Evolutionary conservation across 2,329 filamentous ascomycete species (phyloP).

Genomic region (Ascochyta viciae-villosae): DNA sequence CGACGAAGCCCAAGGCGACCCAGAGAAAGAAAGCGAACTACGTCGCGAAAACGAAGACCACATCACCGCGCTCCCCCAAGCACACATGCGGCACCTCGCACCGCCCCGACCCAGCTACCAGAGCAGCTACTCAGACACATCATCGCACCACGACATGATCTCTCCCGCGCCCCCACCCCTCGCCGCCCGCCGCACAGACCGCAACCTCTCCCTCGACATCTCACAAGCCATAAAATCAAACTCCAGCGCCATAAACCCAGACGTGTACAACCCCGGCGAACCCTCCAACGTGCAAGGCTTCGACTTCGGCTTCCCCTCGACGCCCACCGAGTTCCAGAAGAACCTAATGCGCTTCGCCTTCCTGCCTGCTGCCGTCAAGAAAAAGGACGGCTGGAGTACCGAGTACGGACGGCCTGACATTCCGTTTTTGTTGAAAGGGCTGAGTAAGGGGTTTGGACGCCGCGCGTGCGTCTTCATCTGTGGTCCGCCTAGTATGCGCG

Average conservation of each 20-base stretch:
- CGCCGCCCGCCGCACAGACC: conserved; percentile 52
- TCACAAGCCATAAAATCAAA: conserved; percentile 44
- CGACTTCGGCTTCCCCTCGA: conserved; percentile 75
- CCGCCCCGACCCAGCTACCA: conserved; percentile 34
- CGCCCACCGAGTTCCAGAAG: conserved; percentile 87
- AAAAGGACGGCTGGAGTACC: conserved; percentile 80
- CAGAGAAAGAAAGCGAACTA: conserved; percentile 79
- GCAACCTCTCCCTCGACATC: conserved; percentile 54
- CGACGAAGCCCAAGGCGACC: conserved; percentile 80
- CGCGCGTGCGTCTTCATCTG: conserved; percentile 92
- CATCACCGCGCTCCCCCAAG: conserved; percentile 78
- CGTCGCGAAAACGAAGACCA: conserved; percentile 83
- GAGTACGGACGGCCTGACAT: conserved; percentile 92
- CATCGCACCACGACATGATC: conserved; percentile 38
- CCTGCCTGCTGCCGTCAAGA: conserved; percentile 61
- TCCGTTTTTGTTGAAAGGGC: conserved; percentile 82
- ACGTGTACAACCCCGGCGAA: conserved; percentile 45
- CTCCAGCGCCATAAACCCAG: conserved; percentile 51
- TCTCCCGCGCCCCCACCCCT: conserved; percentile 37
- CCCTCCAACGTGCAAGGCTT: conserved; percentile 41
- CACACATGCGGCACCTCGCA: conserved; percentile 55
- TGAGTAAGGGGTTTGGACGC: conserved; percentile 81
- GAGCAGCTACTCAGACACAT: conserved; percentile 24
- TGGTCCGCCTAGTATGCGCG: conserved; percentile 84
- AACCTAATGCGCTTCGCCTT: conserved; percentile 91